Evolutionary conservation across 2,329 filamentous ascomycete genomes (phyloP).

Genomic region (Cercospora citrullina): DNA sequence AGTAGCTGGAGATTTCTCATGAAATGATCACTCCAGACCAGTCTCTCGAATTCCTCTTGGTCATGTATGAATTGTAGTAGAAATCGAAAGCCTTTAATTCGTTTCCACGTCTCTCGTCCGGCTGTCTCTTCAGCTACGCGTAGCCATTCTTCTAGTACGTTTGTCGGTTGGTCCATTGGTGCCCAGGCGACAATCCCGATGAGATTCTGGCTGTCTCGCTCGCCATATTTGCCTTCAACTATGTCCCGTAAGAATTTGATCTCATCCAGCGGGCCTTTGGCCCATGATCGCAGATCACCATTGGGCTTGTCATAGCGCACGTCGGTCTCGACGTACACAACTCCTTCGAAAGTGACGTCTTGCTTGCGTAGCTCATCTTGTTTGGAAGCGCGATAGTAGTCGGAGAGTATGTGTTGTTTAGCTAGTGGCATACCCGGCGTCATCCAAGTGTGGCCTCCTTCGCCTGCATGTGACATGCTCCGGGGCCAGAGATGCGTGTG

Average conservation of each 20-base stretch:
- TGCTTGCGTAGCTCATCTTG: conserved; percentile 43
- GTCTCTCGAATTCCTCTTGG: conserved; percentile 37
- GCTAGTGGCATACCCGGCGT: conserved; percentile 59
- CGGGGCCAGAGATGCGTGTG: conserved; percentile 87
- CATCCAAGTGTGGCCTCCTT: conserved; percentile 70
- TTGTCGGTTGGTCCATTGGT: conserved; percentile 68
- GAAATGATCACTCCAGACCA: conserved; percentile 41
- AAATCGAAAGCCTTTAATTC: conserved; percentile 78
- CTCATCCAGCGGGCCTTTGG: conserved; percentile 69
- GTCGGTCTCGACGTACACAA: conserved; percentile 82
- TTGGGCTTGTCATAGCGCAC: conserved; percentile 47
- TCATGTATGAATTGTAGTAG: conserved; percentile 63
- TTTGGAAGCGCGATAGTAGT: conserved; percentile 34
- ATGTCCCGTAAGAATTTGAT: conserved; percentile 68
- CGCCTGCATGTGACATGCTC: conserved; percentile 53
- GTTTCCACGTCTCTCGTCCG: conserved; percentile 61
- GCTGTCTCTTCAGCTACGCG: conserved; percentile 59
- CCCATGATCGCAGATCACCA: conserved; percentile 53
- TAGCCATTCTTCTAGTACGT: conserved; percentile 66
- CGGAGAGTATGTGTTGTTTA: conserved; percentile 57
- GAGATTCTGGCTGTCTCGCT: conserved; percentile 56
- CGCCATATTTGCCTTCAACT: conserved; percentile 54
- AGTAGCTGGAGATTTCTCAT: conserved; percentile 59
- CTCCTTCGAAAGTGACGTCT: conserved; percentile 53
- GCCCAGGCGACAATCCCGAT: conserved; percentile 80